Conservation (phyloP, 371 early-diverging fungal species). For the Mortierella sp. region DNA sequence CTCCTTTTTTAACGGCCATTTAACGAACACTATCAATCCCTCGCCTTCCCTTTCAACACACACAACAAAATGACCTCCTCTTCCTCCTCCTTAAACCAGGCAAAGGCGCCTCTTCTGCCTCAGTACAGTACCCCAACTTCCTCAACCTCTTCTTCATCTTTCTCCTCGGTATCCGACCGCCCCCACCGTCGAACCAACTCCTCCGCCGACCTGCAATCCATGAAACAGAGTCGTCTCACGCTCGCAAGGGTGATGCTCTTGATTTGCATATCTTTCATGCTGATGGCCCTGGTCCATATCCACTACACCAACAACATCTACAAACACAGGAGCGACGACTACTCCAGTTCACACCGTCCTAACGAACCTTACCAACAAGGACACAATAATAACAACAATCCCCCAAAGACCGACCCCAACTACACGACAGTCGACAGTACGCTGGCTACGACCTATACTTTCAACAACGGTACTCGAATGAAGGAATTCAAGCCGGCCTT, state of each 20-base stretch:
- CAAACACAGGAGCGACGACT: not conserved
- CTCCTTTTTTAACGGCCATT: not conserved
- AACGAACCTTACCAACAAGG: not conserved
- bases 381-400: not conserved
- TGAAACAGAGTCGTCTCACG: slow-evolving; percentile 32
- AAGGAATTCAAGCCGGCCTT: slow-evolving; percentile 46
- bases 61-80: not conserved
- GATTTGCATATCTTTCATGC: slow-evolving; percentile 32
- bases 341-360: not conserved
- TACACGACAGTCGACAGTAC: slow-evolving; percentile 8
- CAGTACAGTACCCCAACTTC: slow-evolving; percentile 10
- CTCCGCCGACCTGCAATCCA: not conserved
- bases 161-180: not conserved
- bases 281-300: slow-evolving; percentile 35
- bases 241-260: slow-evolving; percentile 20
- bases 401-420: slow-evolving; percentile 5
- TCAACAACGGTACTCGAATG: slow-evolving; percentile 20
- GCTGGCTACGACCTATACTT: slow-evolving; percentile 20
- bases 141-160: slow-evolving; percentile 1
- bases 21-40: slow-evolving; percentile 11
- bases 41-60: not conserved
- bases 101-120: slow-evolving; percentile 22
- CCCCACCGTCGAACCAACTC: not conserved
- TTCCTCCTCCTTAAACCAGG: not conserved
- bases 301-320: slow-evolving; percentile 29